Conservation (phyloP, 1,139 yeast genomes). For the Diutina scorzettiae region DNA sequence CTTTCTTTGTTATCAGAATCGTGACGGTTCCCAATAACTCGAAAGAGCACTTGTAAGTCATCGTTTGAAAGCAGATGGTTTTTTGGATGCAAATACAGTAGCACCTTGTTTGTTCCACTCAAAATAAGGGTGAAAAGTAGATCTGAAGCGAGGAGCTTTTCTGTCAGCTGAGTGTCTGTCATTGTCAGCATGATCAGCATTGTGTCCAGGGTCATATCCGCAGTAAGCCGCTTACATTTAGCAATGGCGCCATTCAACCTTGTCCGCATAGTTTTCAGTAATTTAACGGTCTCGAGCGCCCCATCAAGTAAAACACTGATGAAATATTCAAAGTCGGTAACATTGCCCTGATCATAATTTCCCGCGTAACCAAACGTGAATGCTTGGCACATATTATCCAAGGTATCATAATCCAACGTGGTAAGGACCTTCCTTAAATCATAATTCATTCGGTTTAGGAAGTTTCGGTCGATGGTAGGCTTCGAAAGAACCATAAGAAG, state of each 20-base stretch:
- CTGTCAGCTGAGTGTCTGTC: constrained; percentile 7
- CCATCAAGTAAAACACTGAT: constrained; percentile 8
- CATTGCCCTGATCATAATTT: constrained; percentile 6
- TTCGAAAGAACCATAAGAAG: constrained; percentile 70
- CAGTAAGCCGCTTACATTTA: constrained; percentile 15
- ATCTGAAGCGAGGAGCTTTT: constrained; percentile 16
- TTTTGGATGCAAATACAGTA: constrained; percentile 24
- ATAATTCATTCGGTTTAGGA: constrained; percentile 62
- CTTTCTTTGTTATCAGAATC: constrained; percentile 23
- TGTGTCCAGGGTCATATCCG: not conserved
- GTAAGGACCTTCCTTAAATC: constrained; percentile 72
- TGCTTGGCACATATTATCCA: constrained; percentile 49
- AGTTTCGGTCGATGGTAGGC: constrained; percentile 59
- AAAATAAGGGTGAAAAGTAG: constrained; percentile 23
- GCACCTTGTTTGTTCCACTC: constrained; percentile 14
- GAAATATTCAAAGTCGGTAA: constrained; percentile 5
- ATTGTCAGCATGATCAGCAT: not conserved
- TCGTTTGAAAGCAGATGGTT: constrained; percentile 20
- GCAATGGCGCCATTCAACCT: constrained; percentile 20
- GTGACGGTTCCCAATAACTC: constrained; percentile 16
- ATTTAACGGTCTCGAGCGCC: constrained; percentile 20
- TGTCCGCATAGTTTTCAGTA: constrained; percentile 23
- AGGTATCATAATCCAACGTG: constrained; percentile 50
- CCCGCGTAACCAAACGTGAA: constrained; percentile 28
- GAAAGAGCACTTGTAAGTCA: constrained; percentile 22